Conservation (phyloP, 2,329 filamentous ascomycete genomes). For the Apiospora marii region DNA sequence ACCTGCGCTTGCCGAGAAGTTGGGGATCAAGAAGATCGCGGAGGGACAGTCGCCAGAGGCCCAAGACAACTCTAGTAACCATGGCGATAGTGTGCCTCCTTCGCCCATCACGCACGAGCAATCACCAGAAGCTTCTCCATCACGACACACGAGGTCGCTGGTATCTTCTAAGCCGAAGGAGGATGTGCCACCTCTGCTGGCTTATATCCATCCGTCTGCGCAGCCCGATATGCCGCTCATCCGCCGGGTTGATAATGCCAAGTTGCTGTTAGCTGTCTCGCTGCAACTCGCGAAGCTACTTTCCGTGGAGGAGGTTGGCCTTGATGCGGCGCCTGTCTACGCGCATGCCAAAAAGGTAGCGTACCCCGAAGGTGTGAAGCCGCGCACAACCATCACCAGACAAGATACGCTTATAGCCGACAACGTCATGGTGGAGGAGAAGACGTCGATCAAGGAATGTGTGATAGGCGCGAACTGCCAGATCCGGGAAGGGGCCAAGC, state of each 20-base stretch:
- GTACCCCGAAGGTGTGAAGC: conserved; percentile 82
- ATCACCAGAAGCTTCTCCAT: conserved; percentile 34
- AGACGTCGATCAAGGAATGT: conserved; percentile 89
- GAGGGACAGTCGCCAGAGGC: conserved; percentile 52
- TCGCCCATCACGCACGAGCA: conserved; percentile 29
- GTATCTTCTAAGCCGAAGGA: conserved; percentile 37
- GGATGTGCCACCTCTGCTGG: conserved; percentile 74
- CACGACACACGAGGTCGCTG: conserved; percentile 32
- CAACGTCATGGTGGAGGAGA: conserved; percentile 89
- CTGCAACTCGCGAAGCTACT: conserved; percentile 86
- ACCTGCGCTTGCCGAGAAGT: conserved; percentile 77
- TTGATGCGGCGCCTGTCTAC: conserved; percentile 70
- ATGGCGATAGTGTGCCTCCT: conserved; percentile 37
- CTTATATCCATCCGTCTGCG: conserved; percentile 77
- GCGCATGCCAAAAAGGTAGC: conserved; percentile 83
- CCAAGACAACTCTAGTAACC: background rate
- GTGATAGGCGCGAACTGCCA: conserved; percentile 89
- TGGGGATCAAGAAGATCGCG: conserved; percentile 74
- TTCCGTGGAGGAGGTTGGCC: conserved; percentile 70
- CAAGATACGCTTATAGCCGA: conserved; percentile 85
- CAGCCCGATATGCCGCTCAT: conserved; percentile 69
- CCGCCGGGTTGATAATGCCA: conserved; percentile 86
- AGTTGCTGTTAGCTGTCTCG: conserved; percentile 81
- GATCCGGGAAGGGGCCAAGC: conserved; percentile 83
- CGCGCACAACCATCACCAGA: conserved; percentile 81